phyloP scores from a whole-genome alignment of 2,329 filamentous ascomycete genomes.

The Aspergillus arachidicola region DNA sequence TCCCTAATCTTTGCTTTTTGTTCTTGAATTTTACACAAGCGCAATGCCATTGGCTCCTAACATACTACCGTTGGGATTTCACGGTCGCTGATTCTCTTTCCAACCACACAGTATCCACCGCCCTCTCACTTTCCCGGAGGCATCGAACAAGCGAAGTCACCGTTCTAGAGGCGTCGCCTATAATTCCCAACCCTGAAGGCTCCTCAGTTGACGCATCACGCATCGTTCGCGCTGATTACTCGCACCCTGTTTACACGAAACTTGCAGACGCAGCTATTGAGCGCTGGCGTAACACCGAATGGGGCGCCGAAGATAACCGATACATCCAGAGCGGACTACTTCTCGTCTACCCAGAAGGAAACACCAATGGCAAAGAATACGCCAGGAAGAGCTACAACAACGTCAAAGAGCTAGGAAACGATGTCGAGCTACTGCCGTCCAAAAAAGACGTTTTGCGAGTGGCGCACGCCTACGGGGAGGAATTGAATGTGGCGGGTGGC shows the following conservation, averaged over 20 bases:
- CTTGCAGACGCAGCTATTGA: conserved; percentile 72
- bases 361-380: conserved; percentile 37
- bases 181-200: conserved; percentile 61
- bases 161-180: conserved; percentile 58
- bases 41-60: not conserved
- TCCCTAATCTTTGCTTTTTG: not conserved
- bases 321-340: conserved; percentile 49
- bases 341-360: conserved; percentile 40
- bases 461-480: conserved; percentile 38
- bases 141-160: conserved; percentile 56
- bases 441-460: conserved; percentile 37
- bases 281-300: conserved; percentile 61
- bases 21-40: not conserved
- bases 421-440: conserved; percentile 37
- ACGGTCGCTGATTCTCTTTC: not conserved
- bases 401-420: conserved; percentile 37
- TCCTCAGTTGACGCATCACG: conserved; percentile 63
- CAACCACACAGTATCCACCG: conserved; percentile 57
- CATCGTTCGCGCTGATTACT: conserved; percentile 76
- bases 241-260: conserved; percentile 72
- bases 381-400: conserved; percentile 44
- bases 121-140: conserved; percentile 69
- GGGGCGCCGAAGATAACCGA: conserved; percentile 44
- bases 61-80: not conserved
- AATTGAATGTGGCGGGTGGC: conserved; percentile 41